phyloP scores from a whole-genome alignment of 352 stramenopile species.

The Pythium apleroticum region DNA sequence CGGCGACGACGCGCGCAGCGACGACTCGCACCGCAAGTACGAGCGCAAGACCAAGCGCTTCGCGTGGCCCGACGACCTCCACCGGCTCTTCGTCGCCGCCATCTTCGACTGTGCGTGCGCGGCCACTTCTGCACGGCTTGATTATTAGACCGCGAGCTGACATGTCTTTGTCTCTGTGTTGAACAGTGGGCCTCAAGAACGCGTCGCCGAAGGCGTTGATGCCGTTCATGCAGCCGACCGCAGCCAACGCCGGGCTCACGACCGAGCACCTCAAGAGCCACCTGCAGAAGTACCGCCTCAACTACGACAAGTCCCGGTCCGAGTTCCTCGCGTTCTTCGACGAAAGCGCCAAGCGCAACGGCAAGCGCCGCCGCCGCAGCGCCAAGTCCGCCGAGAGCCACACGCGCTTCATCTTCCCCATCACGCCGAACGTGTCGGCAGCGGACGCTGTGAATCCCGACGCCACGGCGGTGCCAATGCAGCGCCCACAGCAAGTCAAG shows the following conservation, averaged over 20 bases:
- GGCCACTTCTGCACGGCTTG: not conserved
- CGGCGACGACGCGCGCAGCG: not conserved
- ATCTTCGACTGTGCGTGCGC: slow-evolving; percentile 74
- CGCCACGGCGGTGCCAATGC: not conserved
- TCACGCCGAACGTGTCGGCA: not conserved
- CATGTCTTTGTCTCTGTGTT: not conserved
- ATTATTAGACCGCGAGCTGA: not conserved
- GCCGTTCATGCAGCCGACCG: slow-evolving; percentile 50
- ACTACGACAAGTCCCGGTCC: slow-evolving; percentile 77
- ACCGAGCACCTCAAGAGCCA: slow-evolving; percentile 88
- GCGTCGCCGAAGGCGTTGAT: slow-evolving; percentile 81
- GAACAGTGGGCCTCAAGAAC: slow-evolving; percentile 78
- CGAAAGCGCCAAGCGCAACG: slow-evolving; percentile 64
- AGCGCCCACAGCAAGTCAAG: not conserved
- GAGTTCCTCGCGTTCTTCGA: slow-evolving; percentile 88
- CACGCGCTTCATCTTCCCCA: slow-evolving; percentile 29
- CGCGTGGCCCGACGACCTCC: slow-evolving; percentile 86
- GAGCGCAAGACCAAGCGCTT: slow-evolving; percentile 88
- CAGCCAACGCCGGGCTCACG: slow-evolving; percentile 62
- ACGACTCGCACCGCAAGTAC: slow-evolving; percentile 69
- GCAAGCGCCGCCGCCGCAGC: slow-evolving; percentile 49
- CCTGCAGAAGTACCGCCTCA: slow-evolving; percentile 87
- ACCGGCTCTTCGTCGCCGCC: slow-evolving; percentile 83
- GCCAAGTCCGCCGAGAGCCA: slow-evolving; percentile 22
- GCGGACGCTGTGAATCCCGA: not conserved